Evolutionary conservation across 129 eudicot genomes (phyloP).

Genomic region (carrot (Daucus carota)): DH1_v3.0 NC_030385.2:38823001-38823500

Average conservation of each 20-base stretch:
- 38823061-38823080: background rate
- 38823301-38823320: background rate
- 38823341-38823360: background rate
- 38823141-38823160: background rate
- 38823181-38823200: background rate
- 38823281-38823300: background rate
- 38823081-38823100: background rate
- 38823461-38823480: background rate
- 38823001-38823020: constrained; percentile 39
- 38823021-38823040: constrained; percentile 34
- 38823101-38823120: background rate
- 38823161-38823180: background rate
- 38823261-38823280: background rate
- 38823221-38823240: background rate
- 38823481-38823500: background rate
- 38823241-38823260: background rate
- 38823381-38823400: background rate
- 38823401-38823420: background rate
- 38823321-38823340: background rate
- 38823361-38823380: too few species aligned
- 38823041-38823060: constrained; percentile 22
- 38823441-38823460: background rate
- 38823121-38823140: background rate
- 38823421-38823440: background rate
- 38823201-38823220: background rate